Evolutionary conservation across 2,329 filamentous ascomycete species (phyloP).

Genomic region (Claviceps paspali): DNA sequence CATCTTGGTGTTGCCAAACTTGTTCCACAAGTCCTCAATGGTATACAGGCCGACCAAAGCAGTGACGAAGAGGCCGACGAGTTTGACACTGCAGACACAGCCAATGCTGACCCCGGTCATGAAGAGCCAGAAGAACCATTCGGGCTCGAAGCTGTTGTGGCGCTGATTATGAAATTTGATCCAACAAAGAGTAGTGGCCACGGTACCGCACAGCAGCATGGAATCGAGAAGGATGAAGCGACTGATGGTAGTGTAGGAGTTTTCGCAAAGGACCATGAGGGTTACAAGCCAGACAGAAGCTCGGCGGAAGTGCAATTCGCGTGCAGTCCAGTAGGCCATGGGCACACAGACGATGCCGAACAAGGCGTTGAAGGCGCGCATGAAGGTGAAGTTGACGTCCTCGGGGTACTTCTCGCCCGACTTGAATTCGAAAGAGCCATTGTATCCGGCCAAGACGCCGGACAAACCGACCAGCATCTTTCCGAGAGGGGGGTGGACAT

Average conservation of each 20-base stretch:
- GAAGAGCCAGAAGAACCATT: constrained; percentile 93
- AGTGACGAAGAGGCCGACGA: constrained; percentile 91
- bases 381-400: constrained; percentile 93
- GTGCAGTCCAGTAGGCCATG: constrained; percentile 87
- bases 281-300: constrained; percentile 90
- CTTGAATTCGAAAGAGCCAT: constrained; percentile 98
- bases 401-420: constrained; percentile 90
- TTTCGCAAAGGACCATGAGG: constrained; percentile 95
- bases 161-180: constrained; percentile 87
- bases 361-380: constrained; percentile 92
- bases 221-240: constrained; percentile 96
- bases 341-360: constrained; percentile 90
- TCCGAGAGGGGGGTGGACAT: constrained; percentile 80
- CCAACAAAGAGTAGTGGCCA: constrained; percentile 94
- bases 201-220: constrained; percentile 98
- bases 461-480: constrained; percentile 98
- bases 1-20: constrained; percentile 91
- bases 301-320: constrained; percentile 72
- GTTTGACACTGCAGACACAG: constrained; percentile 96
- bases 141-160: constrained; percentile 67
- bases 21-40: constrained; percentile 91
- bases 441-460: constrained; percentile 92
- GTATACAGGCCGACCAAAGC: constrained; percentile 93
- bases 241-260: constrained; percentile 98
- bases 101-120: constrained; percentile 91